Base-by-base conservation (phyloP, 2,329 filamentous ascomycete genomes). In the Cercospora nicotianae region DNA sequence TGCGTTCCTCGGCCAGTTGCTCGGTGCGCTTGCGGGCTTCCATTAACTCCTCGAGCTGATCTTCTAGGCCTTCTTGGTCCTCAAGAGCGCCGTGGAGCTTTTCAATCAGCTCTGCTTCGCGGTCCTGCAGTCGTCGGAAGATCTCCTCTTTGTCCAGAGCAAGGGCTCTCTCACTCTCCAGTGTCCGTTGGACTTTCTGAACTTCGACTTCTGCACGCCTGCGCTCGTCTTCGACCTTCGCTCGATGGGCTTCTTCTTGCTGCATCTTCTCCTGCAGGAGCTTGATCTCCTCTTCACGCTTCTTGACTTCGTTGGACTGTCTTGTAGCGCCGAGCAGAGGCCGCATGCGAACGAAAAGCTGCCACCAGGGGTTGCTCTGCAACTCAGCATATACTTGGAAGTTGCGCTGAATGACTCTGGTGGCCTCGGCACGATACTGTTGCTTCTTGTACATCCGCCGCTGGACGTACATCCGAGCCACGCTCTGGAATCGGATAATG, bases 91-190 rank as follows among this genome's bases (percentile, higher is more conserved):
- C 94, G 42, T 93, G 87, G 30, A 99, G 86, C 81, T 98, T 97
- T 76, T 99, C 96, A 63, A 90, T 92, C 3, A 99, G 86, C 77
- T 99, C 94, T 10, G 89, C 86, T 80, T 99, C 95, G n/a, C 95
- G 91, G 63, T 90, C 83, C 77, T 97, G 95, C 23, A 99, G 84
- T n/a, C 96, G 89, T 77, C 94, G 96, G 84, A 98, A 99, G 68
- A 99, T 99, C 76, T 99, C 95, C 77, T 99, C 96, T 78, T 99
- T 99, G 80, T 99, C 95, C 5, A 99, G 83, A 0, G 95, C 95
- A 51, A 99, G 85, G n/a, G 94, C 92, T 60, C 95, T 89, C 80
- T 99, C 96, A 72, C 94, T 97, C 79, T 99, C 96, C 1, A 99
- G 85, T 0, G 92, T 96, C 75, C 98, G 93, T 77, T 97, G 94